Evolutionary conservation across 129 eudicot species (phyloP).

Genomic region (Centrapalus pauciflorus): DNA sequence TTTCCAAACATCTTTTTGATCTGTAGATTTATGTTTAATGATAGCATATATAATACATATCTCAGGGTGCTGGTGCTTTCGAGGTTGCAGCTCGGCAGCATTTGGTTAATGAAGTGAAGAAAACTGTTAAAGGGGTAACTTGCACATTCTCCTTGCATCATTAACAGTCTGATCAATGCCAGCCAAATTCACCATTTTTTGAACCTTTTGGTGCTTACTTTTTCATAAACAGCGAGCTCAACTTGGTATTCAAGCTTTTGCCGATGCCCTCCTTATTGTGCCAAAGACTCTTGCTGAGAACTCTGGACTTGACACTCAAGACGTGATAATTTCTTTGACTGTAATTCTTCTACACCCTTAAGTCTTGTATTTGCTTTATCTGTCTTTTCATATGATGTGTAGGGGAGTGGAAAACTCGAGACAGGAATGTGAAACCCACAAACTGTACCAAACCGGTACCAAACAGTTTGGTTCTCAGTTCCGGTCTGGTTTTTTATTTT

Average conservation of each 20-base stretch:
- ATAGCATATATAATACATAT: background rate
- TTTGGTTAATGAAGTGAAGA: constrained; percentile 79
- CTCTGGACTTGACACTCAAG: constrained; percentile 98
- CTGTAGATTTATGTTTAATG: background rate
- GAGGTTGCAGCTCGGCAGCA: constrained; percentile 96
- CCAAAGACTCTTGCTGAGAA: constrained; percentile 98
- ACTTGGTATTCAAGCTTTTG: constrained; percentile 97
- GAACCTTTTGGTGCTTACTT: constrained; percentile 3
- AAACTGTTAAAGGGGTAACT: constrained; percentile 90
- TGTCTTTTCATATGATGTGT: background rate
- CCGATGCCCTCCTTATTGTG: constrained; percentile 89
- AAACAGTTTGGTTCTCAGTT: too few species aligned
- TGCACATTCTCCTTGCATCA: background rate
- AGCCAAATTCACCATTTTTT: background rate
- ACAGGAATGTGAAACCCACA: too few species aligned
- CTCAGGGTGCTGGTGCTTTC: constrained; percentile 98
- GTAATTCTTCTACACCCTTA: constrained; percentile 33
- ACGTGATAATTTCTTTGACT: constrained; percentile 80
- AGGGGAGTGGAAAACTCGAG: too few species aligned
- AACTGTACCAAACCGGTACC: too few species aligned
- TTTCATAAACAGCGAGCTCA: constrained; percentile 76
- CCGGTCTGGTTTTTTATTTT: too few species aligned
- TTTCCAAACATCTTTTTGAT: background rate
- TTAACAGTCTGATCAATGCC: background rate
- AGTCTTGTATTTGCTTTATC: background rate